These are phyloP conservation scores for Erodium moschatum DNA, from an alignment of 441 rosid genomes.

Conservation along the genomic window DNA sequence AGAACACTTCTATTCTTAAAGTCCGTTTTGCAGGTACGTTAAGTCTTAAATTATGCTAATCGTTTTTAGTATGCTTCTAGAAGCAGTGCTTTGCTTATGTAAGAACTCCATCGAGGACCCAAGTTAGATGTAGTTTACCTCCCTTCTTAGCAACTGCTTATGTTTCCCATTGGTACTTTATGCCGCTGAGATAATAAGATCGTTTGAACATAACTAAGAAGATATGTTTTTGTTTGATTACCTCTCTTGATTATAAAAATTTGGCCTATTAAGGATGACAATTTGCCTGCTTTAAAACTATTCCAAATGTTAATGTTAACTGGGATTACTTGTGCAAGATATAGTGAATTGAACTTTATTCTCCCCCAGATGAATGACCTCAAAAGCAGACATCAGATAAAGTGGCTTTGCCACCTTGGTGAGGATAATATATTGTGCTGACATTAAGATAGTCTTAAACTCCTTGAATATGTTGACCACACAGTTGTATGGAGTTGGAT, in stretches of 20 bases:
- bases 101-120: not conserved
- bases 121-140: not conserved
- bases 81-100: not conserved
- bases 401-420: too few species aligned
- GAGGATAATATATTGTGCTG: too few species aligned
- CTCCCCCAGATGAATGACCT: not conserved
- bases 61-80: constrained; percentile 1
- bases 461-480: too few species aligned
- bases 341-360: not conserved
- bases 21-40: constrained; percentile 75
- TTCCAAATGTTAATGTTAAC: not conserved
- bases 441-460: too few species aligned
- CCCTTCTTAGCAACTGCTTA: not conserved
- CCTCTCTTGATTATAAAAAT: not conserved
- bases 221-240: not conserved
- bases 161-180: not conserved
- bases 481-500: too few species aligned
- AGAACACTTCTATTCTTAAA: constrained; percentile 70
- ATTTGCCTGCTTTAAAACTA: not conserved
- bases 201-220: too few species aligned
- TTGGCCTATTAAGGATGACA: not conserved
- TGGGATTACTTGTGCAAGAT: not conserved
- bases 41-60: constrained; percentile 15
- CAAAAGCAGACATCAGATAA: not conserved
- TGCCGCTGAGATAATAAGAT: not conserved